Base-by-base conservation (phyloP, 2,329 filamentous ascomycete species). In the Diaporthe aspalathi region DNA sequence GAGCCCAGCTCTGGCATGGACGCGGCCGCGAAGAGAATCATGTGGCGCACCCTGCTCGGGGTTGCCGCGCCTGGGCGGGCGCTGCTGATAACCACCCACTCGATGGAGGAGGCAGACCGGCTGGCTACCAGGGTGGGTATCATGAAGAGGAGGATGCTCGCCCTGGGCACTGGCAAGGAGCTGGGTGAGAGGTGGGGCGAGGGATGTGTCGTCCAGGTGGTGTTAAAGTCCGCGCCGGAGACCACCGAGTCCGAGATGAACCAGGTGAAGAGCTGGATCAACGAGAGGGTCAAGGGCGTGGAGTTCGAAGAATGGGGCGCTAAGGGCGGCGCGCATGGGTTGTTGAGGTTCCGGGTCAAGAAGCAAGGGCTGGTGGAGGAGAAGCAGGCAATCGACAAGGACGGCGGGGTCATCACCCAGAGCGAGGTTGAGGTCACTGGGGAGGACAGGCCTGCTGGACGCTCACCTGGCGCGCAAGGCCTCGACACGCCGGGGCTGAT, bases 41-140 rank as follows among this genome's bases (percentile, higher is more conserved):
- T 98, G 93, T 98, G 95, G 95, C 90, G 90, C 70, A 97, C 94
- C 0, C 85, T 98, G 0, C 50, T 70, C 1, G 89, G 89, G 4
- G 87, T 90, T 1, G 71, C 71, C 8, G 91, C 92, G 0, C 88
- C 90, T 0, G 94, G 94, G 0, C 89, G 95, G n/a, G 93, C 92
- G 0, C 89, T 98, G 20, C 85, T 98, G 1, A 87, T 98, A 22
- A 98, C 95, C 0, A 98, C 95, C 0, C 95, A 98, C 80, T 93
- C 90, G 62, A 97, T 98, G 94, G 95, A 98, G 80, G 95, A 98
- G 82, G 95, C 95, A 0, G 94, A 97, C 77, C 94, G 94, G 0
- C 86, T 98, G 2, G 95, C 95, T 0, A 90, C 90, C 38, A 88
- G 94, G 1, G 94, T 93, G 0, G 95, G 94, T 16, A 97, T 98